Base-by-base conservation (phyloP, 768 basidiomycete species). In the Collybiopsis confluens region DNA sequence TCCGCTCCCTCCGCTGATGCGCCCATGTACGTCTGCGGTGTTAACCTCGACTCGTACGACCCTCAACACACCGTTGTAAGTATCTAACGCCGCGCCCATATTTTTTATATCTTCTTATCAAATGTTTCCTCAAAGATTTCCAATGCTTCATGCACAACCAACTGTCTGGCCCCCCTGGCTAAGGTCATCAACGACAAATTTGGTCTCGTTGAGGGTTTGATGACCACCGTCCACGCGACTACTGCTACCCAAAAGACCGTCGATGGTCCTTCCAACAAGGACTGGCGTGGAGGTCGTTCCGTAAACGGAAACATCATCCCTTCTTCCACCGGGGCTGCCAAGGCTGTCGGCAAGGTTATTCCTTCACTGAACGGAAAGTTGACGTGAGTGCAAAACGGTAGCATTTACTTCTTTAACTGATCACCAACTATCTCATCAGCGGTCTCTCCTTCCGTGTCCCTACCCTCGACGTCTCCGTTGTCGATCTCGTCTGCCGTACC, bases 241-340 rank as follows among this genome's bases (percentile, higher is more conserved):
- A 97, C 94, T 45, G 94, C 94, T 48, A 96, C 94, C 55, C 90
- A 93, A 71, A 92, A 92, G 82, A 92, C 91, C 56, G 91, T 93
- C 64, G 95, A 97, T 61, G 94, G 92, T 48, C 92, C 92, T 42
- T 96, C 93, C 45, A 68, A 81, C 80, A 98, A 95, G 79, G 93
- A 96, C 78, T 96, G 93, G 93, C 91, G 93, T 69, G 93, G 93
- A 68, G 93, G 93, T 59, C 96, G 96, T 75, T 85, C 86, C 65
- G 93, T 95, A 60, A 88, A 86, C 73, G 90, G 89, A 79, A 99
- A 99, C 84, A 98, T 99, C 77, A 99, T 99, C 69, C 96, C 96
- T 46, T 97, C 95, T 21, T 96, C 95, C 62, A 98, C 96, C 61
- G 96, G 96, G 74, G 96, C 96, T 59, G 96, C 96, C 71, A 99